These are phyloP conservation scores for Cyphellophora europaea DNA, from an alignment of 2,329 filamentous ascomycete species.

Conservation along the genomic window DNA sequence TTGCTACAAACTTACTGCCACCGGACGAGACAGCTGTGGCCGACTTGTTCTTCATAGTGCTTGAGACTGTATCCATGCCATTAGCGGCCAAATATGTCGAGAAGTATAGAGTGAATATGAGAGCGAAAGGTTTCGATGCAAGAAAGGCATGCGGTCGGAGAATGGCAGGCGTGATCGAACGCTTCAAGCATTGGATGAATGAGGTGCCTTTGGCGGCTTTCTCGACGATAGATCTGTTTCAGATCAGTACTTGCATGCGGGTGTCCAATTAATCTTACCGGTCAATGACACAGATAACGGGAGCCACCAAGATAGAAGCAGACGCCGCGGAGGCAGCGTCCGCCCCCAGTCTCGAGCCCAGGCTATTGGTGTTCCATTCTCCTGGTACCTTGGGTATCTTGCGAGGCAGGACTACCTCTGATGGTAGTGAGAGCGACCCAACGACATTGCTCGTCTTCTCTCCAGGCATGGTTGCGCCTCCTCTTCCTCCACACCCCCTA, in stretches of 20 bases:
- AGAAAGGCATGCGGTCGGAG: slow-evolving; percentile 33
- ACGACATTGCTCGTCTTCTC: no score
- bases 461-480: no score
- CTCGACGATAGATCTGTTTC: slow-evolving; percentile 38
- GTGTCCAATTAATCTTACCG: slow-evolving; percentile 43
- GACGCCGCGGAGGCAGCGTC: slow-evolving; percentile 61
- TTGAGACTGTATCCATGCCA: slow-evolving; percentile 67
- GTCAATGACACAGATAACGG: slow-evolving; percentile 80
- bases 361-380: slow-evolving; percentile 66
- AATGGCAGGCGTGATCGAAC: slow-evolving; percentile 30
- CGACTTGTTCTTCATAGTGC: slow-evolving; percentile 50
- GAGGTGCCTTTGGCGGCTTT: slow-evolving; percentile 33
- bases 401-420: no score
- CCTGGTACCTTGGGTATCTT: slow-evolving; percentile 2
- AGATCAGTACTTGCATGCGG: slow-evolving; percentile 3
- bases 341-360: slow-evolving; percentile 56
- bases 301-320: slow-evolving; percentile 69
- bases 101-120: slow-evolving; percentile 60
- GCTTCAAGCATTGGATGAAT: slow-evolving; percentile 31
- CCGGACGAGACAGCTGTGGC: slow-evolving; percentile 62
- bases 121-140: slow-evolving; percentile 37
- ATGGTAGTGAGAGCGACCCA: no score
- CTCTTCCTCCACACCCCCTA: no score
- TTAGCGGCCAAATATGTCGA: slow-evolving; percentile 88
- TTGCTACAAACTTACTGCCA: slow-evolving; percentile 69